A percentile compares a stretch with the other conserved stretches of the same genome.
phyloP scores from a whole-genome alignment of 352 stramenopile species.

The Pythium aquatile region DNA sequence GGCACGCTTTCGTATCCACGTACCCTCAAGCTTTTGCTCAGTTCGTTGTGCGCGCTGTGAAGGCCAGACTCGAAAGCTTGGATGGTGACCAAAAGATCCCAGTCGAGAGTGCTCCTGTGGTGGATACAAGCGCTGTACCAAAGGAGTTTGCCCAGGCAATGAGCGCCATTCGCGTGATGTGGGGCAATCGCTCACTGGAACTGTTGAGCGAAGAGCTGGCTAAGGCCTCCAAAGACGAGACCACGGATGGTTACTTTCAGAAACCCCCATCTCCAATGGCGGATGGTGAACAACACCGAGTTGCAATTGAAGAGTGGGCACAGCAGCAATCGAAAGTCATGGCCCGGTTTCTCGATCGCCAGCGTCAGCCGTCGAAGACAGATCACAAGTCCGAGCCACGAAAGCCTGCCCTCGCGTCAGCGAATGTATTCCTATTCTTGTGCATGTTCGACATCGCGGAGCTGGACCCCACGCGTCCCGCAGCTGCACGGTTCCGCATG shows the following conservation, averaged over 20 bases:
- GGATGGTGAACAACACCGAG: neutral
- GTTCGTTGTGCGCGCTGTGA: conserved; percentile 50
- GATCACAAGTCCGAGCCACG: neutral
- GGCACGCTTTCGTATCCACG: conserved; percentile 34
- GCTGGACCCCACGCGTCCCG: conserved; percentile 22
- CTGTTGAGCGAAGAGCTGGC: neutral
- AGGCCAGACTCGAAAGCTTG: conserved; percentile 1
- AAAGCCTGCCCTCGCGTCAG: conserved; percentile 16
- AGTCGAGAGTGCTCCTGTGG: neutral
- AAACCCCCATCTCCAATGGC: neutral
- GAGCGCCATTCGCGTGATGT: neutral
- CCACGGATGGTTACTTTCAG: neutral
- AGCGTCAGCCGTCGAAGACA: neutral
- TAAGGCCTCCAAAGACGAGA: neutral
- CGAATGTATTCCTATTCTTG: conserved; percentile 50
- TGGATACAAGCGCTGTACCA: conserved; percentile 1
- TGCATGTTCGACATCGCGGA: conserved; percentile 49
- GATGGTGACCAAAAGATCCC: neutral
- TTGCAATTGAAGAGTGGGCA: neutral
- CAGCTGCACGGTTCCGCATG: conserved; percentile 38
- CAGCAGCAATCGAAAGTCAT: neutral
- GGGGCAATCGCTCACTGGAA: neutral
- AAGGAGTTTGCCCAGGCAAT: conserved; percentile 11
- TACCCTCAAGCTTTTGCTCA: conserved; percentile 49
- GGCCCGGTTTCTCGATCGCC: neutral